Conservation (phyloP, 306 rosid genomes). For the Citrullus amarus region DNA sequence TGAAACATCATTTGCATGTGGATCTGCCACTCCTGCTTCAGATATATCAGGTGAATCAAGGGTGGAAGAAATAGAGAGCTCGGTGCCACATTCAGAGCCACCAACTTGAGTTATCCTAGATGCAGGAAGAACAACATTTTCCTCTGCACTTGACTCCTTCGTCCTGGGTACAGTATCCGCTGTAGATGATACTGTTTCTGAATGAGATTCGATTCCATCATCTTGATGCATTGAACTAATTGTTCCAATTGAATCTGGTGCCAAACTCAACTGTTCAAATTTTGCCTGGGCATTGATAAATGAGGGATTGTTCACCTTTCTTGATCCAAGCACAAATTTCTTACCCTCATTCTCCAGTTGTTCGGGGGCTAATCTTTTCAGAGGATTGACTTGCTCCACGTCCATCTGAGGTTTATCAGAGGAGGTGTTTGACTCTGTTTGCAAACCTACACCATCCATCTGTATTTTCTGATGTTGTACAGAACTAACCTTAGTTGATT, state of each 20-base stretch:
- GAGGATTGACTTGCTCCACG: slow-evolving; percentile 37
- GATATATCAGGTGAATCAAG: slow-evolving; percentile 78
- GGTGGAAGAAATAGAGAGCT: slow-evolving; percentile 74
- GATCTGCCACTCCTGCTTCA: slow-evolving; percentile 38
- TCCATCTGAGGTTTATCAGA: slow-evolving; percentile 34
- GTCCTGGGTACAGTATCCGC: slow-evolving; percentile 27
- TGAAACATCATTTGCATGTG: slow-evolving; percentile 33
- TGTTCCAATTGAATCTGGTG: slow-evolving; percentile 27
- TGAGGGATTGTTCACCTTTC: slow-evolving; percentile 54
- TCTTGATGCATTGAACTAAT: slow-evolving; percentile 32
- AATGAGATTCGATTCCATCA: slow-evolving; percentile 35
- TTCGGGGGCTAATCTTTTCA: slow-evolving; percentile 46
- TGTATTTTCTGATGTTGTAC: slow-evolving; percentile 15
- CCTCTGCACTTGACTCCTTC: slow-evolving; percentile 29
- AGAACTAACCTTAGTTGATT: slow-evolving; percentile 19
- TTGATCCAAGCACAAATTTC: slow-evolving; percentile 20
- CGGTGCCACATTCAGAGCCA: slow-evolving; percentile 77
- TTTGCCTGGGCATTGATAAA: slow-evolving; percentile 66
- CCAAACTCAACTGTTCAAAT: slow-evolving; percentile 51
- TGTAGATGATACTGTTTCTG: slow-evolving; percentile 21
- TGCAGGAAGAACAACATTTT: slow-evolving; percentile 31
- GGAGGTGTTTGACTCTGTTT: slow-evolving; percentile 25
- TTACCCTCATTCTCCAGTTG: slow-evolving; percentile 60
- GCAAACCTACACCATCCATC: slow-evolving; percentile 23
- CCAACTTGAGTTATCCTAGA: slow-evolving; percentile 30